Conservation (phyloP, 495 filamentous ascomycete genomes). For the Thermothielavioides terrestris region DNA sequence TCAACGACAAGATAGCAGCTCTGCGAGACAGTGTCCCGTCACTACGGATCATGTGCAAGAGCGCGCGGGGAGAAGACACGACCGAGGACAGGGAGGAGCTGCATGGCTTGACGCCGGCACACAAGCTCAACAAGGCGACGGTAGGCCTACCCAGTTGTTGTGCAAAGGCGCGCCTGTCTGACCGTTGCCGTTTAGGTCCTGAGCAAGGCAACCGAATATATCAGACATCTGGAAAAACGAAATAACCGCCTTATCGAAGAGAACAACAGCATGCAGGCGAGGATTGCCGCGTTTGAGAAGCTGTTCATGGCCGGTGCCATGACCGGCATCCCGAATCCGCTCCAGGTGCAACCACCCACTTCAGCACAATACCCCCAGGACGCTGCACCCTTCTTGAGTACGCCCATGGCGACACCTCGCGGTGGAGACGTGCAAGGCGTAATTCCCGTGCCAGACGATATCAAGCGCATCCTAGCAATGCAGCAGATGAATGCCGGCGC, state of each 20-base stretch:
- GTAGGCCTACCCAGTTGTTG: conserved; percentile 32
- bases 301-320: conserved; percentile 54
- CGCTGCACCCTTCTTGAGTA: conserved; percentile 22
- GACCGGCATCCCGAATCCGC: conserved; percentile 37
- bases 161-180: background rate
- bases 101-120: conserved; percentile 68
- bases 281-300: conserved; percentile 60
- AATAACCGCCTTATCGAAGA: conserved; percentile 76
- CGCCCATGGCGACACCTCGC: conserved; percentile 25
- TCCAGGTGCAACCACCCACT: conserved; percentile 39
- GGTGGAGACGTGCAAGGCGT: conserved; percentile 50
- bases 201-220: conserved; percentile 93
- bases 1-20: conserved; percentile 94
- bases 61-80: conserved; percentile 55
- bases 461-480: conserved; percentile 55
- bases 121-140: conserved; percentile 94
- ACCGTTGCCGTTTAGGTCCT: conserved; percentile 44
- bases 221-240: conserved; percentile 82
- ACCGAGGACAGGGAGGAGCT: conserved; percentile 66
- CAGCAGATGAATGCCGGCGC: conserved; percentile 35
- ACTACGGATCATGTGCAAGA: conserved; percentile 66
- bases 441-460: conserved; percentile 70
- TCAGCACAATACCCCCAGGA: conserved; percentile 42
- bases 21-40: conserved; percentile 84
- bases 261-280: conserved; percentile 63